Evolutionary conservation across 2,329 filamentous ascomycete genomes (phyloP).

Genomic region (Massarina eburnea): DNA sequence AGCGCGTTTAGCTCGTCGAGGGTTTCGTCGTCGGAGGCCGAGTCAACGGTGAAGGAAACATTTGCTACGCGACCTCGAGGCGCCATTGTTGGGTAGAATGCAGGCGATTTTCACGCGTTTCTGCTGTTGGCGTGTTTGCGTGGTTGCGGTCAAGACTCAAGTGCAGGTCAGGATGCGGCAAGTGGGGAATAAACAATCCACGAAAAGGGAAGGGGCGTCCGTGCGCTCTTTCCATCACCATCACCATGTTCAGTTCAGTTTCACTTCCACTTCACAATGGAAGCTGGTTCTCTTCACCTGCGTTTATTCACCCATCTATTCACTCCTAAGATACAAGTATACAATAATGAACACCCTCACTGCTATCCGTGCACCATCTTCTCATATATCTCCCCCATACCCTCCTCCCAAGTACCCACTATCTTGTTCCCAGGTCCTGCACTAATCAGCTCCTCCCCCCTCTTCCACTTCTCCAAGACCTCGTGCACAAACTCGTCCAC

Average conservation of each 20-base stretch:
- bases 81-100: conserved; percentile 25
- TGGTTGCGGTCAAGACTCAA: background rate
- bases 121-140: background rate
- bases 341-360: no score
- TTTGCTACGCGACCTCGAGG: conserved; percentile 34
- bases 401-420: conserved; percentile 48
- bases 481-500: conserved; percentile 59
- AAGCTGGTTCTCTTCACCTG: no score
- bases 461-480: conserved; percentile 48
- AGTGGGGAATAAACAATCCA: conserved; percentile 8
- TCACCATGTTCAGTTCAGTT: no score
- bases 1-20: conserved; percentile 37
- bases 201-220: background rate
- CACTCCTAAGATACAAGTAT: background rate
- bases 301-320: background rate
- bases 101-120: background rate
- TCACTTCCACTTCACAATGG: no score
- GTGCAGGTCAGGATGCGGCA: background rate
- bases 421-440: conserved; percentile 49
- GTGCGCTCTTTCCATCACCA: background rate
- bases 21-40: conserved; percentile 46
- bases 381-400: conserved; percentile 41
- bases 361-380: conserved; percentile 15
- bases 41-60: conserved; percentile 43
- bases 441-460: conserved; percentile 52